Evolutionary conservation across 805 yeast species (phyloP).

Genomic region (Ogataea salicorniae): DNA sequence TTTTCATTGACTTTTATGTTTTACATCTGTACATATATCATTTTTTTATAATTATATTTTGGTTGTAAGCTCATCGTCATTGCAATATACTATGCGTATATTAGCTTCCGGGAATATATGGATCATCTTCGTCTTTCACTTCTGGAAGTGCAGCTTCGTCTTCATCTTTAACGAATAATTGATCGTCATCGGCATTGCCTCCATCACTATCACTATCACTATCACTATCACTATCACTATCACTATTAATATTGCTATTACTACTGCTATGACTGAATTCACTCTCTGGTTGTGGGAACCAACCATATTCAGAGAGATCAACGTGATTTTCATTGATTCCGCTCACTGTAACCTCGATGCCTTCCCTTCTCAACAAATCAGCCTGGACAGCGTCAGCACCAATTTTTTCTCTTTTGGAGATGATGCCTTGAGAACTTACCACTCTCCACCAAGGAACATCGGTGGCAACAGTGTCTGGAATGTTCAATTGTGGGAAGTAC

Average conservation of each 20-base stretch:
- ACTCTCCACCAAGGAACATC: constrained; percentile 83
- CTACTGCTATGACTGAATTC: constrained; percentile 8
- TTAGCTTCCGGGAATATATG: no score
- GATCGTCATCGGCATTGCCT: not conserved
- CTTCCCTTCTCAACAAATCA: constrained; percentile 41
- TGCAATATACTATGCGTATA: no score
- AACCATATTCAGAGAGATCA: constrained; percentile 47
- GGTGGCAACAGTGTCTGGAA: constrained; percentile 34
- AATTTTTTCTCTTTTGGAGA: constrained; percentile 45
- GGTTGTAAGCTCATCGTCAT: no score
- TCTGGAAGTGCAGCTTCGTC: not conserved
- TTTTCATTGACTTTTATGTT: no score
- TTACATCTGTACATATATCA: no score
- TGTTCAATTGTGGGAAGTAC: constrained; percentile 10
- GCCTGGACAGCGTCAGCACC: constrained; percentile 44
- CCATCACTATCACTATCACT: constrained; percentile 1
- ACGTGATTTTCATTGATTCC: constrained; percentile 31
- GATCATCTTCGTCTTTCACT: no score
- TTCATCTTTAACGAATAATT: not conserved
- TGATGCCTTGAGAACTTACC: constrained; percentile 55
- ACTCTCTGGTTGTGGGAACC: constrained; percentile 56
- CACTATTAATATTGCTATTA: constrained; percentile 4
- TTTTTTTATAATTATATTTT: no score
- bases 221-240: constrained; percentile 2
- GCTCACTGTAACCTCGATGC: constrained; percentile 34